Evolutionary conservation across 176 grass and related monocot genomes (phyloP).

Genomic region (Oryza nivara): DNA sequence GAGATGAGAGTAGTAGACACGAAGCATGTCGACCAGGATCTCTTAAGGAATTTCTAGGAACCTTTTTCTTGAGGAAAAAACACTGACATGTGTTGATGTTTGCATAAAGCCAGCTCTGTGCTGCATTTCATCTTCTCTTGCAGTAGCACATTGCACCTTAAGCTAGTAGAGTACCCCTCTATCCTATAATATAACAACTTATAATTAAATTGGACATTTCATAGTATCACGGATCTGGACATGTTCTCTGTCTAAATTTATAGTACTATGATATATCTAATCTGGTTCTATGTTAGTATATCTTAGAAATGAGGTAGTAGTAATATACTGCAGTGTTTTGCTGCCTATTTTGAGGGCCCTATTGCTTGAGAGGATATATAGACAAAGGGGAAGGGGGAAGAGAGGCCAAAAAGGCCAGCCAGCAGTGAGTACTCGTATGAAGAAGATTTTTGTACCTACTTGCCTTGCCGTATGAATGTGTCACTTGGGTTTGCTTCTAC

Average conservation of each 20-base stretch:
- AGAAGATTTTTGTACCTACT: neutral
- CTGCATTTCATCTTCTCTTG: neutral
- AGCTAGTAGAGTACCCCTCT: too few species aligned
- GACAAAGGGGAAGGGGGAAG: neutral
- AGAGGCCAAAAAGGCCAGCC: constrained; percentile 2
- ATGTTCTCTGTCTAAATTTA: too few species aligned
- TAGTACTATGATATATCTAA: too few species aligned
- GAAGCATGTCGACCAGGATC: neutral
- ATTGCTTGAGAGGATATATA: too few species aligned
- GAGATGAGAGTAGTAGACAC: neutral
- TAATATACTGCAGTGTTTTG: too few species aligned
- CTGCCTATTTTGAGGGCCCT: too few species aligned
- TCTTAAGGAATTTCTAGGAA: neutral
- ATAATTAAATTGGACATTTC: too few species aligned
- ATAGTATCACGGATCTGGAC: too few species aligned
- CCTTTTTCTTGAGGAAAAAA: neutral
- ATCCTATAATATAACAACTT: too few species aligned
- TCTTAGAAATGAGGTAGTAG: too few species aligned
- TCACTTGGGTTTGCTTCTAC: constrained; percentile 2
- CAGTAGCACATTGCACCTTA: neutral
- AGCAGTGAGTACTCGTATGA: neutral
- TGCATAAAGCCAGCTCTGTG: neutral
- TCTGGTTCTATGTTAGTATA: too few species aligned
- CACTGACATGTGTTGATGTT: neutral
- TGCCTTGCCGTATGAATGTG: constrained; percentile 8